Evolutionary conservation across 371 early-diverging fungal genomes (phyloP).

Genomic region (Circinella umbellata): DNA sequence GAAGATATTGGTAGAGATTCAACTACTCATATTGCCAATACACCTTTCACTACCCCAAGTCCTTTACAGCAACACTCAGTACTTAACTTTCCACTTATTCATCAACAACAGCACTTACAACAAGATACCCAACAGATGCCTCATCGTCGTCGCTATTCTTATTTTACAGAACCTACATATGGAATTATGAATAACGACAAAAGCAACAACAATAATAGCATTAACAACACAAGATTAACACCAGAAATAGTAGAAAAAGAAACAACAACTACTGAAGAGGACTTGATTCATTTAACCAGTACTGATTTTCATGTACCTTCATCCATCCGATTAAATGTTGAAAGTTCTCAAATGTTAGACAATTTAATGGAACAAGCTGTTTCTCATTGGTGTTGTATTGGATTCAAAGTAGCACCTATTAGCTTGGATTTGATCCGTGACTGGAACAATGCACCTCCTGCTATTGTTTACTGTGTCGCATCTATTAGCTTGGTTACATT

Average conservation of each 20-base stretch:
- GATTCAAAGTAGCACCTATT: slow-evolving; percentile 37
- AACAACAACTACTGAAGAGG: slow-evolving; percentile 8
- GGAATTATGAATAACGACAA: too few species aligned
- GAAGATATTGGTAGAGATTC: not conserved
- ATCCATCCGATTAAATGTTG: slow-evolving; percentile 17
- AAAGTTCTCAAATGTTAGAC: slow-evolving; percentile 23
- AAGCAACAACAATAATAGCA: too few species aligned
- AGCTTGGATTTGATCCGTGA: slow-evolving; percentile 21
- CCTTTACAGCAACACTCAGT: not conserved
- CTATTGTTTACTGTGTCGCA: slow-evolving; percentile 36
- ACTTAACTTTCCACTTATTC: too few species aligned
- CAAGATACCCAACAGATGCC: too few species aligned
- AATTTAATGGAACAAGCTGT: slow-evolving; percentile 26
- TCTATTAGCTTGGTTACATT: slow-evolving; percentile 34
- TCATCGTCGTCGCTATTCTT: not conserved
- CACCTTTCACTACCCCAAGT: not conserved
- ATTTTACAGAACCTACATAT: not conserved
- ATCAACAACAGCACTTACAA: too few species aligned
- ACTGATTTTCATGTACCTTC: slow-evolving; percentile 15
- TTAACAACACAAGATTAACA: not conserved
- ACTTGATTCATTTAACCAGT: slow-evolving; percentile 9
- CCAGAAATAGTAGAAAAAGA: not conserved
- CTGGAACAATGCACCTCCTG: slow-evolving; percentile 27
- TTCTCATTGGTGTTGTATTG: slow-evolving; percentile 39
- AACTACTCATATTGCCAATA: not conserved